phyloP scores from a whole-genome alignment of 768 basidiomycete species.

The Pulveroboletus sp. region DNA sequence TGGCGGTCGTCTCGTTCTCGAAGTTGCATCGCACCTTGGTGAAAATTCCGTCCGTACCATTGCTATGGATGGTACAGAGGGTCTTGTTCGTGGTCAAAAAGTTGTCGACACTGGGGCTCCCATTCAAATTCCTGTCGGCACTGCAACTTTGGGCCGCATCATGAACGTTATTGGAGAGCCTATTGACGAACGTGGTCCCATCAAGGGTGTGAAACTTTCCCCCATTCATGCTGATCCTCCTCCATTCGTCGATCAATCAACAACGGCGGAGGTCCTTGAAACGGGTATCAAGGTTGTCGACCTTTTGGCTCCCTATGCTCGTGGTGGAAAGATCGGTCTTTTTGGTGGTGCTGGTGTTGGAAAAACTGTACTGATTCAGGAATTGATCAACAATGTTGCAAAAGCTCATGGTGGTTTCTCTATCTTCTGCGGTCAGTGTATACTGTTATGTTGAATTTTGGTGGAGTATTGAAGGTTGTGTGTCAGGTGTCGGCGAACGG shows the following conservation, averaged over 20 bases:
- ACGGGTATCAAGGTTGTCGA: slow-evolving; percentile 99
- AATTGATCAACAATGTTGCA: slow-evolving; percentile 99
- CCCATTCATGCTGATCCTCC: slow-evolving; percentile 99
- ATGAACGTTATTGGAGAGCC: slow-evolving; percentile 99
- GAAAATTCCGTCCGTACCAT: slow-evolving; percentile 99
- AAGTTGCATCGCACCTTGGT: slow-evolving; percentile 97
- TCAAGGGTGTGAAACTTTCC: slow-evolving; percentile 87
- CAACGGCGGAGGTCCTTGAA: slow-evolving; percentile 97
- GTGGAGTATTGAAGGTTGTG: slow-evolving; percentile 9
- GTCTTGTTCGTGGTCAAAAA: slow-evolving; percentile 98
- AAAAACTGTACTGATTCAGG: slow-evolving; percentile 99
- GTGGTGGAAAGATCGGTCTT: slow-evolving; percentile 99
- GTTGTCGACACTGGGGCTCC: slow-evolving; percentile 96
- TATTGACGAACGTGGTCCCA: slow-evolving; percentile 99
- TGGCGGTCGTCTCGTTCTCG: slow-evolving; percentile 96
- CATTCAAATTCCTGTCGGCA: slow-evolving; percentile 95
- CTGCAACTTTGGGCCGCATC: slow-evolving; percentile 94
- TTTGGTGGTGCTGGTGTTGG: slow-evolving; percentile 99
- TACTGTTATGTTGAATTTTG: not conserved
- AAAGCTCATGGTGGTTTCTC: slow-evolving; percentile 99
- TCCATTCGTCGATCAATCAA: slow-evolving; percentile 97
- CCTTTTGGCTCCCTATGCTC: slow-evolving; percentile 97
- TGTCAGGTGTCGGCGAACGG: slow-evolving; percentile 94
- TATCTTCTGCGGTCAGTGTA: slow-evolving; percentile 85
- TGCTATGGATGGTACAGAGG: slow-evolving; percentile 99